phyloP scores from a whole-genome alignment of 139 green algal genomes.

The Spirogloea muscicola region DNA sequence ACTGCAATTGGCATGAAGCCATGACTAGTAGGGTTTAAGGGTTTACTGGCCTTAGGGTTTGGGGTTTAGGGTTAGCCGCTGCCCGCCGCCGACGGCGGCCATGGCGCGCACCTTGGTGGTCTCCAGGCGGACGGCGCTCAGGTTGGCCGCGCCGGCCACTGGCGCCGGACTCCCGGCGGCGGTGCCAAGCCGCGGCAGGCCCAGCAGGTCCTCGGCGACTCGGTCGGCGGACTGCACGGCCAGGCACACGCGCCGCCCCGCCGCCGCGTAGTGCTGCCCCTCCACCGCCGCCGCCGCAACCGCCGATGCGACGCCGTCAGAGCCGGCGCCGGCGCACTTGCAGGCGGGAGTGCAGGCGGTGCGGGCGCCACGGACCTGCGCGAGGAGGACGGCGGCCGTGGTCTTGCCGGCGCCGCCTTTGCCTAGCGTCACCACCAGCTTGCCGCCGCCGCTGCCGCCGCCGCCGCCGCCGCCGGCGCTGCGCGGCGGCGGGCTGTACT shows the following conservation, averaged over 20 bases:
- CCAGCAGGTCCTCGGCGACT: constrained; percentile 19
- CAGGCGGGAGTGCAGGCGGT: too few species aligned
- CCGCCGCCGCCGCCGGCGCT: too few species aligned
- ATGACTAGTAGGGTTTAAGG: too few species aligned
- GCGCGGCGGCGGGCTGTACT: too few species aligned
- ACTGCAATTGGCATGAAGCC: too few species aligned
- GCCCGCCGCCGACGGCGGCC: too few species aligned
- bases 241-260: constrained; percentile 22
- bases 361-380: constrained; percentile 25
- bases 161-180: not conserved
- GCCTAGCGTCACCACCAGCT: constrained; percentile 24
- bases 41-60: too few species aligned
- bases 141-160: not conserved
- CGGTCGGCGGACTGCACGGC: constrained; percentile 29
- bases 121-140: constrained; percentile 29
- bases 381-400: constrained; percentile 24
- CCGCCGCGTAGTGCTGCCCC: constrained; percentile 25
- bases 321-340: too few species aligned
- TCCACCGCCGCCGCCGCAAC: too few species aligned
- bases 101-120: constrained; percentile 44
- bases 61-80: too few species aligned
- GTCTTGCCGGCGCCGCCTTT: constrained; percentile 40
- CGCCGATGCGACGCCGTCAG: too few species aligned
- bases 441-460: too few species aligned
- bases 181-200: constrained; percentile 5